Base-by-base conservation (phyloP, 106 monocot species). In the Dendrobium catenatum region DNA sequence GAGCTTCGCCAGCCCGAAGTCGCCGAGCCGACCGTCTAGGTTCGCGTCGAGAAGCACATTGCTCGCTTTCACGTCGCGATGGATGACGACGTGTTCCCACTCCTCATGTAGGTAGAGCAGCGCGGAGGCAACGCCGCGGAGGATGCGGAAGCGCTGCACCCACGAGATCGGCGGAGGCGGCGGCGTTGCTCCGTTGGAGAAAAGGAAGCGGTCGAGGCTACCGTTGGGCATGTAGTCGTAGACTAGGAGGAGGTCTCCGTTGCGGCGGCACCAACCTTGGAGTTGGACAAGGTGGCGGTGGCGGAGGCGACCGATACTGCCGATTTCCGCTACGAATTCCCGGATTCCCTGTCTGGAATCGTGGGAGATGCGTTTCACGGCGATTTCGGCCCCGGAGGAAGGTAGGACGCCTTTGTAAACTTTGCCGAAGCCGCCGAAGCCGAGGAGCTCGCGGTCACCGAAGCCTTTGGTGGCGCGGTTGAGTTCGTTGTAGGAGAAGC, bases 51-150 rank as follows among this genome's bases (percentile, higher is more conserved):
- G 94, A 22, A 94, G 85, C 43, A 94, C 91, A 81, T 94, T 94
- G 88, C 94, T 94, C 1, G 94, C 91, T 82, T 94, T 94, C 19
- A 94, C 86, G 85, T 94, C 94, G 20, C 94, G 88, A 87, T 94
- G 94, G 85, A 91, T 80, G 43, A 94, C 94, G 0, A 94, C 86
- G 78, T 82, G 83, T 78, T 94, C 94, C 47, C 47, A 44, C 24
- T 76, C 75, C 22, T 76, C 75, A 42, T 76, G 75, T 9, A 76
- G 75, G 75, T 76, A 76, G 46, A 76, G 75, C 6, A 76, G 75
- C 42, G 75, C 75, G 20, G 75, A 76, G 42, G 75, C 75, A 0
- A 75, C 75, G 75, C 75, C 75, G 20, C 46, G 42, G 19, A 75
- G 42, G 46, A 75, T 75, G 0, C 75, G 75, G 29, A 75, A 75